phyloP scores from a whole-genome alignment of 2,329 filamentous ascomycete genomes.

The Didymosphaeria variabile region DNA sequence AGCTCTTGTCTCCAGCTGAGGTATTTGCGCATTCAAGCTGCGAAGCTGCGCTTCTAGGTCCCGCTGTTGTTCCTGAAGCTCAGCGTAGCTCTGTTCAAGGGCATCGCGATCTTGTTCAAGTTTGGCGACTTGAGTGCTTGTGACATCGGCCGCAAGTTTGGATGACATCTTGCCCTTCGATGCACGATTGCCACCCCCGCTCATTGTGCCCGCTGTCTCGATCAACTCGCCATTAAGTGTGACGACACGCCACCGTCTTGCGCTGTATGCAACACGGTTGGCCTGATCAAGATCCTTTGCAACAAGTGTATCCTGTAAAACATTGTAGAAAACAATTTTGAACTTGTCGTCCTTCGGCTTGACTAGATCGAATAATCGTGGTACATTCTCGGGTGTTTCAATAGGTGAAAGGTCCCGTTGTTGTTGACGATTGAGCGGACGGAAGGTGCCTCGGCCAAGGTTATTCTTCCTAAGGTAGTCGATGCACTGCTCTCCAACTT shows the following conservation, averaged over 20 bases:
- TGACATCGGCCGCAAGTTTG: slow-evolving; percentile 86
- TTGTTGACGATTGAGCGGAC: slow-evolving; percentile 88
- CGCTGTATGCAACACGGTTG: slow-evolving; percentile 95
- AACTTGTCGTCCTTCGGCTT: slow-evolving; percentile 89
- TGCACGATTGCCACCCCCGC: slow-evolving; percentile 89
- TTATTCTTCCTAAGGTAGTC: slow-evolving; percentile 98
- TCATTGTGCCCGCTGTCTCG: slow-evolving; percentile 99
- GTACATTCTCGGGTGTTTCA: slow-evolving; percentile 89
- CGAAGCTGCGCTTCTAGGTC: slow-evolving; percentile 78
- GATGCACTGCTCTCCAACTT: slow-evolving; percentile 96
- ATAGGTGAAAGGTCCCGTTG: slow-evolving; percentile 80
- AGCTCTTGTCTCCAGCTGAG: slow-evolving; percentile 85
- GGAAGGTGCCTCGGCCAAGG: slow-evolving; percentile 94
- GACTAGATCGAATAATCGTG: slow-evolving; percentile 91
- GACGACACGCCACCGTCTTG: slow-evolving; percentile 93
- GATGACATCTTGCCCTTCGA: slow-evolving; percentile 97
- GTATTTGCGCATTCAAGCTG: slow-evolving; percentile 79
- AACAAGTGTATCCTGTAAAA: slow-evolving; percentile 93
- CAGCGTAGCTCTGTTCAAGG: slow-evolving; percentile 81
- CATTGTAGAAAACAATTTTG: slow-evolving; percentile 90
- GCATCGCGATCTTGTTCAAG: slow-evolving; percentile 87
- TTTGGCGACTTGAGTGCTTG: slow-evolving; percentile 86
- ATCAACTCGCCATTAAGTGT: slow-evolving; percentile 95
- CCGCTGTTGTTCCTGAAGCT: slow-evolving; percentile 84
- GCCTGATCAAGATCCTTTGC: slow-evolving; percentile 93